These are phyloP conservation scores for Aspergillus luchuensis DNA, from an alignment of 2,329 filamentous ascomycete genomes.

Conservation along the genomic window DNA sequence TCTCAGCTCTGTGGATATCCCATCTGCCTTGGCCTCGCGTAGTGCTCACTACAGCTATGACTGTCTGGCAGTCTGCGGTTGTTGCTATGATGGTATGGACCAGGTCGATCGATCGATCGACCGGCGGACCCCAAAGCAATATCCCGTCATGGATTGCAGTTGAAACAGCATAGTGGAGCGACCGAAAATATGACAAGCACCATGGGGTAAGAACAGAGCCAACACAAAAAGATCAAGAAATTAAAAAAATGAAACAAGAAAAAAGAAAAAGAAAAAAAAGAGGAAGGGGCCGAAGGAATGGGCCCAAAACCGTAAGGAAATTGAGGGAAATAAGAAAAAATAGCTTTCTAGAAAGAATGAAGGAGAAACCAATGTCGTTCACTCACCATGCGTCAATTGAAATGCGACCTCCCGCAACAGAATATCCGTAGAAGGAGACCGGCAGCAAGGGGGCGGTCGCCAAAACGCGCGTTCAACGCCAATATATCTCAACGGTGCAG, in stretches of 20 bases:
- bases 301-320: no score
- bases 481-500: constrained; percentile 10
- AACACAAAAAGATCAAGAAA: background rate
- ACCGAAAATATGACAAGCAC: background rate
- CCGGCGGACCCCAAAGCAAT: background rate
- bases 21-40: background rate
- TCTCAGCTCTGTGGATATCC: background rate
- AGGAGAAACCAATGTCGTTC: background rate
- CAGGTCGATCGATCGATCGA: background rate
- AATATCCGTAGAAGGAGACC: constrained; percentile 5
- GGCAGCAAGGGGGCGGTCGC: constrained; percentile 10
- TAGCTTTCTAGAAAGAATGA: background rate
- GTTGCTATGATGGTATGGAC: background rate
- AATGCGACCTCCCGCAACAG: constrained; percentile 7
- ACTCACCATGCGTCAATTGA: constrained; percentile 10
- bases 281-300: background rate
- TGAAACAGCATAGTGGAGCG: background rate
- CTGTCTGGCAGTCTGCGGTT: background rate
- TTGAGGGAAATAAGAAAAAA: background rate
- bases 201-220: background rate
- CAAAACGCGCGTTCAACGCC: constrained; percentile 12
- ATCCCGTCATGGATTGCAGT: background rate
- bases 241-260: background rate
- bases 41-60: background rate
- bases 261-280: background rate